Conservation (phyloP, 805 yeast species). For the Henningerozyma blattae region DNA sequence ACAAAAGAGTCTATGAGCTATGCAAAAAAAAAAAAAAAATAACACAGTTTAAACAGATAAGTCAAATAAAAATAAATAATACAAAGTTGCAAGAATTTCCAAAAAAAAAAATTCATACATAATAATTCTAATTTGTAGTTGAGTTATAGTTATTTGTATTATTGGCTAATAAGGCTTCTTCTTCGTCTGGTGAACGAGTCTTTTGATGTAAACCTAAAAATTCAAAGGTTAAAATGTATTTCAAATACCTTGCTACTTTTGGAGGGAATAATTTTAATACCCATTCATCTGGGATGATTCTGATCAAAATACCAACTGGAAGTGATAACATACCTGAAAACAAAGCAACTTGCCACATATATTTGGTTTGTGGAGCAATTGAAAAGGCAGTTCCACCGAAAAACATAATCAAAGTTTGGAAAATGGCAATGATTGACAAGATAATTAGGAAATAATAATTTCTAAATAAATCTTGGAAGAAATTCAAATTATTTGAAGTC, state of each 20-base stretch:
- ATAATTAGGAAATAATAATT: slow-evolving; percentile 75
- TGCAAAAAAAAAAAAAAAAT: no score
- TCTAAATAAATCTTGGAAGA: slow-evolving; percentile 69
- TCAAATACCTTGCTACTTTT: slow-evolving; percentile 10
- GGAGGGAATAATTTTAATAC: slow-evolving; percentile 56
- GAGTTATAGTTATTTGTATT: no score
- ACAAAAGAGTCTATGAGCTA: no score
- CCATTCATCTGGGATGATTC: slow-evolving; percentile 78
- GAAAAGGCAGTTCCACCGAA: slow-evolving; percentile 96
- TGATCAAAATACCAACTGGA: slow-evolving; percentile 65
- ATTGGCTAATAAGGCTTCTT: slow-evolving; percentile 19
- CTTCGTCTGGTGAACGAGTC: slow-evolving; percentile 13
- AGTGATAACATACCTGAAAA: slow-evolving; percentile 69
- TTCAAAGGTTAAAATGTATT: slow-evolving; percentile 16
- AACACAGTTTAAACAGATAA: no score
- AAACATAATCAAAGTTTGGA: slow-evolving; percentile 85
- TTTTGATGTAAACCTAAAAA: slow-evolving; percentile 11
- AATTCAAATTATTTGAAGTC: slow-evolving; percentile 56
- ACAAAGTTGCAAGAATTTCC: no score
- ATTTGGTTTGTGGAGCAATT: slow-evolving; percentile 64
- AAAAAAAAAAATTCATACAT: no score
- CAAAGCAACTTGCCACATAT: slow-evolving; percentile 84
- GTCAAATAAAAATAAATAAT: no score
- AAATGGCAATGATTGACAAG: slow-evolving; percentile 61
- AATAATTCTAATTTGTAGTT: no score